Conservation (phyloP, 2,329 filamentous ascomycete genomes). For the Nigrospora sphaerica region DNA sequence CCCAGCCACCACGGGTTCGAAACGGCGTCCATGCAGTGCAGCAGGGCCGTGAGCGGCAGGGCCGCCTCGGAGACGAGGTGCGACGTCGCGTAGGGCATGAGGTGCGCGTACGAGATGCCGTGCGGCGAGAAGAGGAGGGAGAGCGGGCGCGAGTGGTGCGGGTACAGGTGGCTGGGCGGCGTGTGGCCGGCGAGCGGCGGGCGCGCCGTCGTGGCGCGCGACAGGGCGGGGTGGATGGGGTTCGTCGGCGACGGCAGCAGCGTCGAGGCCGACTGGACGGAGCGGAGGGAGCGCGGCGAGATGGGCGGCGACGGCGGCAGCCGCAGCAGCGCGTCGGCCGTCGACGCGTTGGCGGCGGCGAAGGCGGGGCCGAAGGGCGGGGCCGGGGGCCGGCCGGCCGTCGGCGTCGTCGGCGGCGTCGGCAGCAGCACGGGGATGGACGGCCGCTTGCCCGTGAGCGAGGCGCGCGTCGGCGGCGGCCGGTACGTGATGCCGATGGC, state of each 20-base stretch:
- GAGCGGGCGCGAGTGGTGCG: slow-evolving; percentile 43
- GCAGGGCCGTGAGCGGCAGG: slow-evolving; percentile 54
- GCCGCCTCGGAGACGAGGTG: slow-evolving; percentile 50
- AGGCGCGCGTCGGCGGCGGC: slow-evolving; percentile 32
- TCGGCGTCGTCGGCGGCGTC: slow-evolving; percentile 24
- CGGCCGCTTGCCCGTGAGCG: too few relatives aligned
- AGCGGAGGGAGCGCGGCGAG: slow-evolving; percentile 26
- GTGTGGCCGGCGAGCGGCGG: slow-evolving; percentile 28
- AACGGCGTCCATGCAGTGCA: slow-evolving; percentile 57
- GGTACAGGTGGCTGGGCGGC: slow-evolving; percentile 57
- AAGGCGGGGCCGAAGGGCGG: background rate
- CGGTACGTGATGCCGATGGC: slow-evolving; percentile 68
- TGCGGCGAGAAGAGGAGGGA: slow-evolving; percentile 61
- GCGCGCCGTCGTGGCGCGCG: slow-evolving; percentile 7
- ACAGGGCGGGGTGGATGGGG: slow-evolving; percentile 3
- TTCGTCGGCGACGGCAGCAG: slow-evolving; percentile 18
- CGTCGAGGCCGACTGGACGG: slow-evolving; percentile 27
- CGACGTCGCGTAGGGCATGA: slow-evolving; percentile 48
- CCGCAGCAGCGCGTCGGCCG: slow-evolving; percentile 12
- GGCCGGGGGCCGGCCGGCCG: slow-evolving; percentile 8
- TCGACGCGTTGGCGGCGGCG: slow-evolving; percentile 6
- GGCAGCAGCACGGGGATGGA: slow-evolving; percentile 2
- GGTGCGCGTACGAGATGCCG: slow-evolving; percentile 45
- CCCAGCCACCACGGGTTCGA: slow-evolving; percentile 56
- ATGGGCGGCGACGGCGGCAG: slow-evolving; percentile 27